Percentiles rank a stretch among this genome's conserved stretches.
phyloP scores from a whole-genome alignment of 129 eudicot species.

The Flaveria bidentis region DNA sequence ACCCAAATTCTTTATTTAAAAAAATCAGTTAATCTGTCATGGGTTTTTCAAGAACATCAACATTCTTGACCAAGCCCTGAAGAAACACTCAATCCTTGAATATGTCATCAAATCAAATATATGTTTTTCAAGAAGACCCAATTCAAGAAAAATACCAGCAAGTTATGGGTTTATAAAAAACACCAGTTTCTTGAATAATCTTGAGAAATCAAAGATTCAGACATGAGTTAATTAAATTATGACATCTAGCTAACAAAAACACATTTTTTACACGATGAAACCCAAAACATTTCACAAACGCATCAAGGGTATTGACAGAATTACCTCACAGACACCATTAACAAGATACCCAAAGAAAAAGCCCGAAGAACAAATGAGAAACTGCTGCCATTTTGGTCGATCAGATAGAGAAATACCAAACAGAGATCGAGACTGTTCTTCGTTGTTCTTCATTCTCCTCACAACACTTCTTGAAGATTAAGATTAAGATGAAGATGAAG shows the following conservation, averaged over 20 bases:
- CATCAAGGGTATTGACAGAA: slow-evolving; percentile 4
- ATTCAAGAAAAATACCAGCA: slow-evolving; percentile 10
- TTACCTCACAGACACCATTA: slow-evolving; percentile 87
- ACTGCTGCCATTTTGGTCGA: slow-evolving; percentile 83
- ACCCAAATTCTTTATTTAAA: not conserved
- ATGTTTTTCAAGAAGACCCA: slow-evolving; percentile 8
- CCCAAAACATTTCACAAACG: not conserved
- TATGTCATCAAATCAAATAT: slow-evolving; percentile 5
- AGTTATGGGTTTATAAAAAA: slow-evolving; percentile 12
- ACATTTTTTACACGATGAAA: not conserved
- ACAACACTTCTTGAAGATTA: not conserved
- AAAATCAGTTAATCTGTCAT: not conserved
- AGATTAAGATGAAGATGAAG: not conserved
- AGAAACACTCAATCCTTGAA: slow-evolving; percentile 16
- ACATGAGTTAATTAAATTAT: slow-evolving; percentile 10
- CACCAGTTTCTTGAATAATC: not conserved
- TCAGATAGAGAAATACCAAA: slow-evolving; percentile 71
- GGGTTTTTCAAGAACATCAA: not conserved
- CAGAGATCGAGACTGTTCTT: slow-evolving; percentile 69
- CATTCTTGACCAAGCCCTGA: not conserved
- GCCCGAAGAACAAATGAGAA: slow-evolving; percentile 86
- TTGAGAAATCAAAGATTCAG: not conserved
- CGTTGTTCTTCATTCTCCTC: slow-evolving; percentile 53
- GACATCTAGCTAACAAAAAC: not conserved
- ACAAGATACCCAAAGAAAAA: slow-evolving; percentile 93